Percentiles rank a stretch among this genome's conserved stretches.
phyloP scores from a whole-genome alignment of 2,329 filamentous ascomycete genomes.

The Diaporthe vexans region DNA sequence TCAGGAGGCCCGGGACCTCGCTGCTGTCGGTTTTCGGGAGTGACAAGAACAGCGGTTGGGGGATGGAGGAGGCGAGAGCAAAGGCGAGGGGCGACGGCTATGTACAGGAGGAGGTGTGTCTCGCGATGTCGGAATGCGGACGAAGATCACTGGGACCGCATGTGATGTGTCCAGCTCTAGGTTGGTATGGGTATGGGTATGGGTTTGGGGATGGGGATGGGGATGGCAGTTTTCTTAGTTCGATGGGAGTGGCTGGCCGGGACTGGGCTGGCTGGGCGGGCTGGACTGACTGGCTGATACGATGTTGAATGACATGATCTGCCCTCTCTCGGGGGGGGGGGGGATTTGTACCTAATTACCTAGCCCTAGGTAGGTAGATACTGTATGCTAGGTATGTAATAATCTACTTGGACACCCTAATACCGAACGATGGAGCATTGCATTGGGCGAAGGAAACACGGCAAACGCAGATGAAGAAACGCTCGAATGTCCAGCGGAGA shows the following conservation, averaged over 20 bases:
- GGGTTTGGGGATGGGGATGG: not conserved
- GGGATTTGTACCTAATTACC: too few species aligned
- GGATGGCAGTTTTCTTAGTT: constrained; percentile 8
- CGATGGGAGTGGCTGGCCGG: constrained; percentile 18
- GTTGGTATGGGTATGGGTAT: constrained; percentile 7
- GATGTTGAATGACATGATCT: constrained; percentile 27
- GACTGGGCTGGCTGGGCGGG: not conserved
- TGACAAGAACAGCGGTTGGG: not conserved
- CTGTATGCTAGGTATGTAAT: not conserved
- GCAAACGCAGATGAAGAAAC: not conserved
- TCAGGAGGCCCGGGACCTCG: constrained; percentile 11
- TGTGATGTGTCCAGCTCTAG: constrained; percentile 28
- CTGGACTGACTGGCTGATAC: not conserved
- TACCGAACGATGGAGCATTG: not conserved
- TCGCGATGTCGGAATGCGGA: constrained; percentile 31
- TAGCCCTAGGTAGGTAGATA: too few species aligned
- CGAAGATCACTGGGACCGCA: constrained; percentile 30
- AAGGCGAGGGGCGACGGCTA: constrained; percentile 12
- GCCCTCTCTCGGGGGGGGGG: not conserved
- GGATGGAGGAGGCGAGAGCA: not conserved
- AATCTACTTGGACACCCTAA: not conserved
- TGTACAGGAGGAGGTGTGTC: constrained; percentile 28
- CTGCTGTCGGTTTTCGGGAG: not conserved
- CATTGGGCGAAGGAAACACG: too few species aligned
- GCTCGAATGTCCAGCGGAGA: not conserved